Conservation (phyloP, 805 yeast species). For the Candida ortonii region DNA sequence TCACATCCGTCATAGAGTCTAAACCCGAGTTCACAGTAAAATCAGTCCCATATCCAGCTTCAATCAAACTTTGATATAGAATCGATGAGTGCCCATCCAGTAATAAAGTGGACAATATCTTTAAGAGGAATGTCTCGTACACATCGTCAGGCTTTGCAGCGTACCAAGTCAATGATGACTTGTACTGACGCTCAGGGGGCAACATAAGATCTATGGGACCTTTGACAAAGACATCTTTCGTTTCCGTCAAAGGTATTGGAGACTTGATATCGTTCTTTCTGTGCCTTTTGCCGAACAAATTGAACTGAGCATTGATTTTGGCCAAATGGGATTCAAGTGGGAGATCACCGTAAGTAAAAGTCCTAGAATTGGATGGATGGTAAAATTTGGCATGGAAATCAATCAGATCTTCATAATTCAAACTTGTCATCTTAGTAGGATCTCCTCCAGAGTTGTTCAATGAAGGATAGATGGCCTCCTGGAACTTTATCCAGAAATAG, state of each 20-base stretch:
- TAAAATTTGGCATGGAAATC: constrained; percentile 74
- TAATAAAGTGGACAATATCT: constrained; percentile 64
- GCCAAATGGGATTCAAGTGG: constrained; percentile 59
- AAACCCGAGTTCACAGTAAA: constrained; percentile 85
- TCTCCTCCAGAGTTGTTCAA: constrained; percentile 93
- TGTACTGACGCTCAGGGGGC: constrained; percentile 65
- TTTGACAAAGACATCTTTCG: constrained; percentile 35
- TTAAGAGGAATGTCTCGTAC: constrained; percentile 70
- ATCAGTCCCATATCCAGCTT: constrained; percentile 80
- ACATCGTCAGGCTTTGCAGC: constrained; percentile 70
- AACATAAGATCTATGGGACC: constrained; percentile 86
- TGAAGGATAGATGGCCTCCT: constrained; percentile 79
- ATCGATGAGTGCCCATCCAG: constrained; percentile 93
- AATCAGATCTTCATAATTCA: constrained; percentile 70
- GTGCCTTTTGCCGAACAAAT: constrained; percentile 50
- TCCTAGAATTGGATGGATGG: constrained; percentile 86
- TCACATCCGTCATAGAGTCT: constrained; percentile 73
- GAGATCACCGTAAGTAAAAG: constrained; percentile 84
- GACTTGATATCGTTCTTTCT: constrained; percentile 32
- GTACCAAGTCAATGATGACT: constrained; percentile 85
- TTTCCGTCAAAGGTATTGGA: constrained; percentile 46
- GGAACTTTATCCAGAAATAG: constrained; percentile 78
- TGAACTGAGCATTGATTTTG: constrained; percentile 50
- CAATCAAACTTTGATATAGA: constrained; percentile 81
- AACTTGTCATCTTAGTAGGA: constrained; percentile 72